Evolutionary conservation across 1,284 basidiomycete species (phyloP), one percentile per base, ranked within the genome.

Genomic region (Pisolithus thermaeus): DNA sequence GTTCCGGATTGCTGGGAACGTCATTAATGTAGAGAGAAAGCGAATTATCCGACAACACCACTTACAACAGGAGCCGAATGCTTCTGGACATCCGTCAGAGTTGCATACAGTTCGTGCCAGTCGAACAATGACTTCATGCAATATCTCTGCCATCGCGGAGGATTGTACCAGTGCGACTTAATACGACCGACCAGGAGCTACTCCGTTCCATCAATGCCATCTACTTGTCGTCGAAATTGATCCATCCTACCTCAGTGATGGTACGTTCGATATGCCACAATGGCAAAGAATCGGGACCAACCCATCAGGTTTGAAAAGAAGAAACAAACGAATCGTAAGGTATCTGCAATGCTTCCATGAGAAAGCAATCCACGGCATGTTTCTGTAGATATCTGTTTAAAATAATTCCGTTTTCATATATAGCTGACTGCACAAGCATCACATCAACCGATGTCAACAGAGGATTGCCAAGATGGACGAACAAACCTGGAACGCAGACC

Each of bases 341-440:
- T 16, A 80, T 57, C 1, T 81, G 83, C 3, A 83, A 65, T 0
- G 77, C 79, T 60, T 90, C 87, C 36, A 66, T 61, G 61, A 87
- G 87, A 60, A 88, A 84, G n/a, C 73, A 76, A 41, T 85, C 79
- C 0, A 83, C 68, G 44, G 85, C 63, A 77, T 85, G 86, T 30
- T 66, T 63, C 35, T 74, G 70, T 0, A 71, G 70, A 59, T 76
- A 75, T 53, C 70, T 71, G 50, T 77, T 74, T 9, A 88, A 59
- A n/a, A 87, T 67, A 23, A 78, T 63, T 6, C 77, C 81, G 7
- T 67, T 56, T 55, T 83, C 77, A 55, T 76, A 84, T 58, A 87
- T 82, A 7, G 73, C 69, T 7, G 79, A 76, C 86, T 87, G 55
- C 20, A 52, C 47, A 52, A 4, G n/a, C 20, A 9, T 25, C 16